Evolutionary conservation across 1,139 yeast species (phyloP).

Genomic region (Debaryomycetaceae sp.): DNA sequence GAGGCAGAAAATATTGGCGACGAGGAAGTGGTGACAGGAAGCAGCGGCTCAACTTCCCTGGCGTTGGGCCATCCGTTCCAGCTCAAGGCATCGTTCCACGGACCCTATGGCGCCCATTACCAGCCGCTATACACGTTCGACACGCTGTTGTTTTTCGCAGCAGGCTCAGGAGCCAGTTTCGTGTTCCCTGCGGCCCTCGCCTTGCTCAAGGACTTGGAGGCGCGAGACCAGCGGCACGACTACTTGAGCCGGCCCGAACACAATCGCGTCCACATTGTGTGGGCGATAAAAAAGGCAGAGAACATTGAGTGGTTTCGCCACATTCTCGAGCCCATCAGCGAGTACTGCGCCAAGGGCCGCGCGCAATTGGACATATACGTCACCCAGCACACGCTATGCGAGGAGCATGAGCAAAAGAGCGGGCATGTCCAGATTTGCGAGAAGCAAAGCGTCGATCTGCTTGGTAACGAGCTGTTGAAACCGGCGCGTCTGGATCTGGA

Average conservation of each 20-base stretch:
- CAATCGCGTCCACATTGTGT: constrained; percentile 19
- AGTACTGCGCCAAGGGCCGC: constrained; percentile 14
- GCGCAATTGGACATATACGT: constrained; percentile 15
- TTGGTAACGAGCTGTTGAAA: neutral
- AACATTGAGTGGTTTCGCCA: constrained; percentile 29
- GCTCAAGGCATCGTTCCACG: constrained; percentile 26
- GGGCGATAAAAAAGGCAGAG: constrained; percentile 19
- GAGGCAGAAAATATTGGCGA: constrained; percentile 6
- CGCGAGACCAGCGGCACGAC: constrained; percentile 18
- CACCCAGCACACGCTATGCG: too few relatives aligned
- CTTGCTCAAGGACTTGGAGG: constrained; percentile 14
- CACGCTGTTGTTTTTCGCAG: constrained; percentile 26
- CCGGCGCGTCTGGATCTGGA: neutral
- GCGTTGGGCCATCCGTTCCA: constrained; percentile 4
- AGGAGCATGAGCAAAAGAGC: constrained; percentile 4
- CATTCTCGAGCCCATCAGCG: constrained; percentile 17
- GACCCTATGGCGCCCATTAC: constrained; percentile 34
- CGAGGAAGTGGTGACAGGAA: neutral
- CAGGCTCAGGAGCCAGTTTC: constrained; percentile 39
- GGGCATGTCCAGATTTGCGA: neutral
- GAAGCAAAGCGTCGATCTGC: too few relatives aligned
- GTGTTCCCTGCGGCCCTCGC: constrained; percentile 35
- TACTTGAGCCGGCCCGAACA: constrained; percentile 21
- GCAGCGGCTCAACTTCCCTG: neutral
- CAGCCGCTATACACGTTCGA: constrained; percentile 35